Percentiles rank a stretch among this genome's conserved stretches.
Conservation (phyloP, 306 rosid genomes). For the Senna tora region DNA sequence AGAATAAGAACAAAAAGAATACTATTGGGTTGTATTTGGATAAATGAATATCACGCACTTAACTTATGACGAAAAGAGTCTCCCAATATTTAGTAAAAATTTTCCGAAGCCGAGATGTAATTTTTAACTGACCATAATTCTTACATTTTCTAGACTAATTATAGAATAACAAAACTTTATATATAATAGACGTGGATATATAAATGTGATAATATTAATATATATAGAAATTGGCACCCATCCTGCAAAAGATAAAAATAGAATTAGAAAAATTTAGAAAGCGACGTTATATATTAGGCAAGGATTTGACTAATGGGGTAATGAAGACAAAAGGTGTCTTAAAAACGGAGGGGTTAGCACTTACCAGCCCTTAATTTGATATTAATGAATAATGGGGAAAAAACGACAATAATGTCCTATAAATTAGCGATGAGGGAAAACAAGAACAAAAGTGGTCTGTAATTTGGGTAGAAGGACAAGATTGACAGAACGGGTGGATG, state of each 20-base stretch:
- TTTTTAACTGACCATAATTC: neutral
- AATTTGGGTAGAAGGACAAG: conserved; percentile 59
- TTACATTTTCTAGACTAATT: neutral
- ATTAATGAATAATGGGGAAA: conserved; percentile 7
- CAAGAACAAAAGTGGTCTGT: conserved; percentile 51
- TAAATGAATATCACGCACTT: neutral
- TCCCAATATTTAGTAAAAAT: neutral
- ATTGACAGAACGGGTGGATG: conserved; percentile 61
- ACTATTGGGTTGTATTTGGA: neutral
- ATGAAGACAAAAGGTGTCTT: conserved; percentile 36
- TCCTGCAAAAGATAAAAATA: neutral
- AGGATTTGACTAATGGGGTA: conserved; percentile 14
- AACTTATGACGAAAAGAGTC: no score
- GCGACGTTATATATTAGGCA: conserved; percentile 21
- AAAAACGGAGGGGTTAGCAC: neutral
- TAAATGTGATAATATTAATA: neutral
- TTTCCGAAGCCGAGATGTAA: neutral
- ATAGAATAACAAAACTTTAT: neutral
- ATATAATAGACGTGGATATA: neutral
- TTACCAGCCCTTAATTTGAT: conserved; percentile 7
- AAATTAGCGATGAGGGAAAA: conserved; percentile 36
- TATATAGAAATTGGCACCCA: neutral
- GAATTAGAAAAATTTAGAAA: conserved; percentile 1
- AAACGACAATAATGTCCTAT: neutral
- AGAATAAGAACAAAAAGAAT: neutral